These are phyloP conservation scores for Pleurotus citrinopileatus DNA, from an alignment of 768 basidiomycete genomes.

Conservation along the genomic window DNA sequence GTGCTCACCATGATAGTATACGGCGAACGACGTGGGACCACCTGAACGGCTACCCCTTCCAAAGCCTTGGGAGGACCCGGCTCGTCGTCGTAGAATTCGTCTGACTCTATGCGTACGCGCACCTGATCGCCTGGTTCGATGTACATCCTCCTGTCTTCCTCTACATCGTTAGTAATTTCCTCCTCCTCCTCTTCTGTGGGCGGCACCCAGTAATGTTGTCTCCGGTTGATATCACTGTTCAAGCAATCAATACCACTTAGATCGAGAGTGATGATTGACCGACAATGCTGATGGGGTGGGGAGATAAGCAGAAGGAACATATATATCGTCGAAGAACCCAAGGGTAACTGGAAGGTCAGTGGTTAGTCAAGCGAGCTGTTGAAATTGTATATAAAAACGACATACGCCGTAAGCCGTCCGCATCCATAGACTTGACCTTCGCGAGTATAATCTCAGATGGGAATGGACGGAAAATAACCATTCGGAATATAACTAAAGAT, in stretches of 20 bases:
- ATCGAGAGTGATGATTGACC: constrained; percentile 21
- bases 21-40: constrained; percentile 52
- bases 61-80: constrained; percentile 77
- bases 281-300: constrained; percentile 83
- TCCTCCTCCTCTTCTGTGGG: constrained; percentile 3
- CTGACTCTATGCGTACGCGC: constrained; percentile 75
- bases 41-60: constrained; percentile 61
- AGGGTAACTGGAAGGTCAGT: constrained; percentile 57
- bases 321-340: constrained; percentile 94
- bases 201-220: constrained; percentile 82
- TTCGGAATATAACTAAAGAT: constrained; percentile 72
- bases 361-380: neutral
- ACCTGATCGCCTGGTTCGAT: constrained; percentile 75
- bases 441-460: constrained; percentile 86
- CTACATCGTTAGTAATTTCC: constrained; percentile 4
- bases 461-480: constrained; percentile 92
- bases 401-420: constrained; percentile 82
- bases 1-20: constrained; percentile 67
- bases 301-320: constrained; percentile 75
- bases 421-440: constrained; percentile 83
- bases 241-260: neutral
- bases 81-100: constrained; percentile 85
- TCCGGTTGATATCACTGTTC: constrained; percentile 74
- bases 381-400: constrained; percentile 12
- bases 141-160: constrained; percentile 52